Evolutionary conservation across 2,329 filamentous ascomycete genomes (phyloP).

Genomic region (Ophiostoma populinum): DNA sequence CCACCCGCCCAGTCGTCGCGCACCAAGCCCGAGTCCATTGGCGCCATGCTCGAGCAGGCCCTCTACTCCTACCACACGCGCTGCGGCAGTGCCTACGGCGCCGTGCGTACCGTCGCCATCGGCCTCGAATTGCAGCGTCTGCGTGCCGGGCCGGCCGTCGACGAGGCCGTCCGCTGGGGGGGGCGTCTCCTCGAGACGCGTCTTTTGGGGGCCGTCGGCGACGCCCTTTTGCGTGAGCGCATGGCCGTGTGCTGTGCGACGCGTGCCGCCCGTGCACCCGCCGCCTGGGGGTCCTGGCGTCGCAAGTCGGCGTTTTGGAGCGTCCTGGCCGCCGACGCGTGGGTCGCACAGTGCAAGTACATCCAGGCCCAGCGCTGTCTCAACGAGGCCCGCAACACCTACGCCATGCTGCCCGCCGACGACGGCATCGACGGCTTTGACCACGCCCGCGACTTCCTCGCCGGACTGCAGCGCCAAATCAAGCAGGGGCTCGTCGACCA

Average conservation of each 20-base stretch:
- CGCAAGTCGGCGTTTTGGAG: conserved; percentile 87
- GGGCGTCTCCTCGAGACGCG: conserved; percentile 60
- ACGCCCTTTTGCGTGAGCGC: conserved; percentile 72
- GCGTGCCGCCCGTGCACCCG: conserved; percentile 48
- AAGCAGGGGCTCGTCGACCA: conserved; percentile 31
- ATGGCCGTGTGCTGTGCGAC: conserved; percentile 70
- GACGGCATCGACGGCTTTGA: conserved; percentile 34
- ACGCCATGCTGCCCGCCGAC: conserved; percentile 30
- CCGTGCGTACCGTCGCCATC: conserved; percentile 59
- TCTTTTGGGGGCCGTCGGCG: conserved; percentile 56
- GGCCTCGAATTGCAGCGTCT: conserved; percentile 67
- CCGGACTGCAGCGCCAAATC: conserved; percentile 31
- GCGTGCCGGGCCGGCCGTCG: conserved; percentile 61
- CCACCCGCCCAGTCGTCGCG: conserved; percentile 57
- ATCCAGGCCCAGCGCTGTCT: conserved; percentile 66
- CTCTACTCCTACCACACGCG: conserved; percentile 85
- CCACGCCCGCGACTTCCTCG: conserved; percentile 33
- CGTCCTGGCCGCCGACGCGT: conserved; percentile 65
- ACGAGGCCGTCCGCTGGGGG: conserved; percentile 78
- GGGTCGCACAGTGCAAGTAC: conserved; percentile 61
- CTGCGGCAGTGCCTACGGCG: conserved; percentile 62
- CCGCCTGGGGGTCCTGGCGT: conserved; percentile 51
- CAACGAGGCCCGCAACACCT: conserved; percentile 45
- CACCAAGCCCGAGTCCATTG: conserved; percentile 61
- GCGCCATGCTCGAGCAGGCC: conserved; percentile 76